These are phyloP conservation scores for Hypoxylon rubiginosum DNA, from an alignment of 2,329 filamentous ascomycete genomes.

Conservation along the genomic window DNA sequence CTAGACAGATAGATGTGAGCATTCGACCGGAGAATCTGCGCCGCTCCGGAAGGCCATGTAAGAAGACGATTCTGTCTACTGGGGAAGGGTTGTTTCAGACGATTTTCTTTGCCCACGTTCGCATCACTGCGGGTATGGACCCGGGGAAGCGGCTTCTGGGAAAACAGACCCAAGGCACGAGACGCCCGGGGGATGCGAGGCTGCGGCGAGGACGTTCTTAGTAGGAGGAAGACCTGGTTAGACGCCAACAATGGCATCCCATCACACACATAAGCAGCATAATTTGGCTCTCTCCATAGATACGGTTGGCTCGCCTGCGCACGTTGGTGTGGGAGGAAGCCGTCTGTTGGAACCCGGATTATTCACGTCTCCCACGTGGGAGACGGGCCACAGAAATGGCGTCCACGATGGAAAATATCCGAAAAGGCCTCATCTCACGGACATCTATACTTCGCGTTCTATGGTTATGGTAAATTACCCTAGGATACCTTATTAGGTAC, in stretches of 20 bases:
- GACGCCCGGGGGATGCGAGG: slow-evolving; percentile 31
- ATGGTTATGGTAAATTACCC: neutral
- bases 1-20: neutral
- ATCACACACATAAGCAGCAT: slow-evolving; percentile 3
- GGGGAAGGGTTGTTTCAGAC: neutral
- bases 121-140: neutral
- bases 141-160: neutral
- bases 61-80: neutral
- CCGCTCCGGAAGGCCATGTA: neutral
- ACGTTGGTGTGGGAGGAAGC: slow-evolving; percentile 3
- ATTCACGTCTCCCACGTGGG: slow-evolving; percentile 23
- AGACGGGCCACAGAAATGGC: slow-evolving; percentile 1
- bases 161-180: slow-evolving; percentile 17
- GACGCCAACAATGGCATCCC: slow-evolving; percentile 5
- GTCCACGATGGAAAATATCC: slow-evolving; percentile 8
- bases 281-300: neutral
- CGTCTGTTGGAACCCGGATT: slow-evolving; percentile 20
- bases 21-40: neutral
- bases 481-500: neutral
- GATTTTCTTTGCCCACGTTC: neutral
- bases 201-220: slow-evolving; percentile 19
- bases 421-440: slow-evolving; percentile 13
- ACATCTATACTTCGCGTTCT: neutral
- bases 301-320: neutral
- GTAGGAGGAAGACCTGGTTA: slow-evolving; percentile 20